These are phyloP conservation scores for Termitomyces sp. DNA, from an alignment of 768 basidiomycete genomes.

Conservation along the genomic window DNA sequence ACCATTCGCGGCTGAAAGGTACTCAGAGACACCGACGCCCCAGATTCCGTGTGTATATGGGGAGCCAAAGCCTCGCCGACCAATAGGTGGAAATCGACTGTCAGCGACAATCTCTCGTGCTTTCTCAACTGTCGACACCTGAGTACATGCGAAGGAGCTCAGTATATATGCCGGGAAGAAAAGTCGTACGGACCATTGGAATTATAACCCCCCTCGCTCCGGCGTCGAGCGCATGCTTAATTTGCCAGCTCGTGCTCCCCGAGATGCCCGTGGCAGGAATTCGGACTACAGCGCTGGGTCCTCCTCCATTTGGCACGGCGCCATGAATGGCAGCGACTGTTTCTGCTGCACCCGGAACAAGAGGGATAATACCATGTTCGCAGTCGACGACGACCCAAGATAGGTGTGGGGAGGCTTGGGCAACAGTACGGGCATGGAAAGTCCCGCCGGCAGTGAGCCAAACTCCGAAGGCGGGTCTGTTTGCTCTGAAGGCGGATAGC, in stretches of 20 bases:
- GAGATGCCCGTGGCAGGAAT: slow-evolving; percentile 59
- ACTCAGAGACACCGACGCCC: slow-evolving; percentile 46
- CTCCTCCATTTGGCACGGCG: slow-evolving; percentile 33
- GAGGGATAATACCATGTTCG: slow-evolving; percentile 57
- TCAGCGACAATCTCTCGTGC: slow-evolving; percentile 52
- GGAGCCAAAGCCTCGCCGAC: slow-evolving; percentile 60
- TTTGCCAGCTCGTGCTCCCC: slow-evolving; percentile 58
- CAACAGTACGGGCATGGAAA: slow-evolving; percentile 53
- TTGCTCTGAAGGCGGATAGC: slow-evolving; percentile 42
- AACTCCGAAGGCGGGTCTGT: slow-evolving; percentile 59
- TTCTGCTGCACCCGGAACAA: slow-evolving; percentile 53
- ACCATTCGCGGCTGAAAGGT: slow-evolving; percentile 50
- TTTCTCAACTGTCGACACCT: slow-evolving; percentile 54
- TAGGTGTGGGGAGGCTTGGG: slow-evolving; percentile 46
- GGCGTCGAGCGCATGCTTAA: slow-evolving; percentile 65
- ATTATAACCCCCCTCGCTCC: slow-evolving; percentile 62
- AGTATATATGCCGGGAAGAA: neutral
- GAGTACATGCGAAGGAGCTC: neutral
- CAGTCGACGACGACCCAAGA: slow-evolving; percentile 66
- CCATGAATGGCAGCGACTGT: slow-evolving; percentile 48
- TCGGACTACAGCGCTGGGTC: slow-evolving; percentile 51
- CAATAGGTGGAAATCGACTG: slow-evolving; percentile 54
- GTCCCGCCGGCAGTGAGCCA: slow-evolving; percentile 61
- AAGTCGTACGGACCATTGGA: slow-evolving; percentile 46
- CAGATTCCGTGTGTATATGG: slow-evolving; percentile 56